phyloP scores from a whole-genome alignment of 75 land plant species.

The Sequoiadendron giganteum region DNA sequence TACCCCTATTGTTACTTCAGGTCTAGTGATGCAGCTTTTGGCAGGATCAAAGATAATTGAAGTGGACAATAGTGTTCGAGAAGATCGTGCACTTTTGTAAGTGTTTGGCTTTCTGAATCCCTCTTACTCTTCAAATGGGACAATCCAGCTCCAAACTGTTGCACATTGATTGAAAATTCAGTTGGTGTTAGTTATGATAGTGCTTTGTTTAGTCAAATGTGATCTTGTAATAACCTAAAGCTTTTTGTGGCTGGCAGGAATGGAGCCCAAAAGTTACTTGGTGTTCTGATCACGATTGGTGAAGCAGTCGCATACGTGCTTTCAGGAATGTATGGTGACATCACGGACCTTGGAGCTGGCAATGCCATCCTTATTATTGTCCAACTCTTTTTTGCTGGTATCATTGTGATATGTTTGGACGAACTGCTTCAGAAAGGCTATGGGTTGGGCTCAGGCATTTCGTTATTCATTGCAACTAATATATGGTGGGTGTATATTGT shows the following conservation, averaged over 20 bases:
- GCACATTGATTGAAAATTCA: background rate
- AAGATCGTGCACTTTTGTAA: conserved; percentile 65
- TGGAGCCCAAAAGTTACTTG: conserved; percentile 84
- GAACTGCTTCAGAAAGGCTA: conserved; percentile 89
- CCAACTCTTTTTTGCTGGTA: conserved; percentile 84
- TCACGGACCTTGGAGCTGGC: conserved; percentile 78
- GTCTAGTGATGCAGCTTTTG: conserved; percentile 57
- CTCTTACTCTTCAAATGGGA: background rate
- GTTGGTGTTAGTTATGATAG: background rate
- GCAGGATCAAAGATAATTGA: conserved; percentile 65
- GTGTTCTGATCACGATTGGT: conserved; percentile 81
- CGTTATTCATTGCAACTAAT: conserved; percentile 86
- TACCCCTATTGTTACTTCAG: conserved; percentile 64
- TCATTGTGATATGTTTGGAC: conserved; percentile 82
- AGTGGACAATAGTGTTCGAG: conserved; percentile 56
- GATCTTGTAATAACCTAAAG: background rate
- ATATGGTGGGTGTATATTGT: conserved; percentile 48
- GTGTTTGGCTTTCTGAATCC: conserved; percentile 7
- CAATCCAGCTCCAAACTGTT: too few species aligned
- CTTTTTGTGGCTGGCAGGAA: conserved; percentile 29
- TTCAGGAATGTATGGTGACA: conserved; percentile 90
- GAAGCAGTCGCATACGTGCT: conserved; percentile 91
- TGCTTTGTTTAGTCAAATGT: background rate
- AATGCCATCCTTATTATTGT: conserved; percentile 86
- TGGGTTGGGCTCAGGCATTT: conserved; percentile 89